Percentiles rank a stretch among this genome's conserved stretches.
phyloP scores from a whole-genome alignment of 2,329 filamentous ascomycete genomes.

The Aspergillus luchuensis region DNA sequence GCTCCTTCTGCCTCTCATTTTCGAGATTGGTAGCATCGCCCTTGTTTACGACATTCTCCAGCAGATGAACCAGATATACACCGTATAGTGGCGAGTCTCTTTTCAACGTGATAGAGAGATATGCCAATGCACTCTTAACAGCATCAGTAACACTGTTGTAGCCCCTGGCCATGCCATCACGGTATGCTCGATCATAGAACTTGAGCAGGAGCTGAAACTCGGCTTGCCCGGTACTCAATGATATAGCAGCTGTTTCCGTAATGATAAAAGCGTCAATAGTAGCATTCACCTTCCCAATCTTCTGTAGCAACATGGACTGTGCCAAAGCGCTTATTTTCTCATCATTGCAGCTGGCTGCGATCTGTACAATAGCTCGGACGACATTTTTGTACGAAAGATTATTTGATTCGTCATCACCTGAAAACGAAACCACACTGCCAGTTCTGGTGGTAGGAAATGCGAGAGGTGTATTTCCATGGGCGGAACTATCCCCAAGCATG shows the following conservation, averaged over 20 bases:
- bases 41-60: slow-evolving; percentile 86
- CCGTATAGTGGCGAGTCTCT: slow-evolving; percentile 74
- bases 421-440: slow-evolving; percentile 66
- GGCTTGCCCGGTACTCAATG: slow-evolving; percentile 72
- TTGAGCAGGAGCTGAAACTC: slow-evolving; percentile 88
- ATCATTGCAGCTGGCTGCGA: slow-evolving; percentile 78
- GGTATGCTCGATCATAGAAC: slow-evolving; percentile 73
- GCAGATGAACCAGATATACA: slow-evolving; percentile 78
- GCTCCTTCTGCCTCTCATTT: slow-evolving; percentile 72
- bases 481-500: slow-evolving; percentile 40
- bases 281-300: slow-evolving; percentile 80
- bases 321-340: slow-evolving; percentile 91
- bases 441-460: slow-evolving; percentile 36
- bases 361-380: slow-evolving; percentile 92
- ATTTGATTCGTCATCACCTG: slow-evolving; percentile 75
- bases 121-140: slow-evolving; percentile 76
- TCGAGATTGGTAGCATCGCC: slow-evolving; percentile 79
- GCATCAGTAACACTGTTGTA: slow-evolving; percentile 70
- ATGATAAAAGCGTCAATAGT: slow-evolving; percentile 84
- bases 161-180: slow-evolving; percentile 70
- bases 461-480: slow-evolving; percentile 52
- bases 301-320: slow-evolving; percentile 95
- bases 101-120: slow-evolving; percentile 70
- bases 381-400: slow-evolving; percentile 78
- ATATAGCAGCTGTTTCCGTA: slow-evolving; percentile 74